These are phyloP conservation scores for Saccharomycopsis vini DNA, from an alignment of 805 yeast species.

Conservation along the genomic window DNA sequence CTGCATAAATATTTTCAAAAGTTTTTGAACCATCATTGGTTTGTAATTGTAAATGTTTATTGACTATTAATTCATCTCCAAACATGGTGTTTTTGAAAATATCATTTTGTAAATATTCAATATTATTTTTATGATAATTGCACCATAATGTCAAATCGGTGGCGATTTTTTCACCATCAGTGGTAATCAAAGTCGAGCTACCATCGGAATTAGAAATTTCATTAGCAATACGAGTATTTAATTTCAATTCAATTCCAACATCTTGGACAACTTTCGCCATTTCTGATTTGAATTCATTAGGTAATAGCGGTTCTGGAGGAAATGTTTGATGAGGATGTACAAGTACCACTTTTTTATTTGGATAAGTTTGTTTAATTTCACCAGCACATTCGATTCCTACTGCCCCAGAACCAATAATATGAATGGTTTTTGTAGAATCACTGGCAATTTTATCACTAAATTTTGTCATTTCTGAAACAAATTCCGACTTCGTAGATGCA, in stretches of 20 bases:
- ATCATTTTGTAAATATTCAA: slow-evolving; percentile 23
- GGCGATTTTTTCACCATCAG: slow-evolving; percentile 5
- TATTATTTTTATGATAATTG: slow-evolving; percentile 29
- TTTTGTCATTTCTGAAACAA: slow-evolving; percentile 34
- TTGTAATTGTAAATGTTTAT: slow-evolving; percentile 23
- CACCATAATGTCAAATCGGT: slow-evolving; percentile 33
- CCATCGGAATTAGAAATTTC: background rate
- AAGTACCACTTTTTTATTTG: slow-evolving; percentile 30
- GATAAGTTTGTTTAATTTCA: slow-evolving; percentile 33
- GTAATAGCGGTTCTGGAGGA: slow-evolving; percentile 31
- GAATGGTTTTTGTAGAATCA: slow-evolving; percentile 30
- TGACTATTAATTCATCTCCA: slow-evolving; percentile 23
- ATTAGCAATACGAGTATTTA: slow-evolving; percentile 28
- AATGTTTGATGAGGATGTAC: slow-evolving; percentile 34
- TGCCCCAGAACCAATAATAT: slow-evolving; percentile 45
- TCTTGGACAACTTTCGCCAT: slow-evolving; percentile 15
- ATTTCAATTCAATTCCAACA: slow-evolving; percentile 22
- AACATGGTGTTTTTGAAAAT: slow-evolving; percentile 22
- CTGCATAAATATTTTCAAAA: slow-evolving; percentile 25
- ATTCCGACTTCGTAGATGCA: slow-evolving; percentile 30
- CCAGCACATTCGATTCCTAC: slow-evolving; percentile 44
- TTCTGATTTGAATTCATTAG: slow-evolving; percentile 21
- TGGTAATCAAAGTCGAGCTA: slow-evolving; percentile 4
- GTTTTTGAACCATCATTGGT: slow-evolving; percentile 5
- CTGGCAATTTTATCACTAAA: slow-evolving; percentile 18